Evolutionary conservation across 768 basidiomycete species (phyloP).

Genomic region (Crassisporium funariophilum): DNA sequence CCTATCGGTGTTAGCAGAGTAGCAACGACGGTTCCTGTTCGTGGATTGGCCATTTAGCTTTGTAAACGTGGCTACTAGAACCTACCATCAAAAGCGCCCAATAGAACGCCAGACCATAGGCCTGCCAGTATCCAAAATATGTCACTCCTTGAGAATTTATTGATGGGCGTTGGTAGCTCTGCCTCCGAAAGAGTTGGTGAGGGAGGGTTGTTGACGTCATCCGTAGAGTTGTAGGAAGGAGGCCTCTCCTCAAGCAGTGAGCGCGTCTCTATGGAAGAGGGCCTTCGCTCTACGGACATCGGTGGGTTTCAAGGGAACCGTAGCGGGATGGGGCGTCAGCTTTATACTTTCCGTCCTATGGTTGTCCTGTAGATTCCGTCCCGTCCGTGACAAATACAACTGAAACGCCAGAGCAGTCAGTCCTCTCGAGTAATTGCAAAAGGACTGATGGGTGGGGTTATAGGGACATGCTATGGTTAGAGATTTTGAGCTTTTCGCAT

Average conservation of each 20-base stretch:
- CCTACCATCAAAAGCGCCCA: conserved; percentile 84
- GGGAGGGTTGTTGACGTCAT: conserved; percentile 38
- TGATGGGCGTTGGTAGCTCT: conserved; percentile 33
- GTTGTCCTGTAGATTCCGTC: conserved; percentile 25
- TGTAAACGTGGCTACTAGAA: conserved; percentile 10
- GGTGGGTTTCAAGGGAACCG: conserved; percentile 30
- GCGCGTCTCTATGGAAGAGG: conserved; percentile 52
- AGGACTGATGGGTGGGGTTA: conserved; percentile 22
- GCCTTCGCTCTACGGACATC: conserved; percentile 48
- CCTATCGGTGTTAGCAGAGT: conserved; percentile 85
- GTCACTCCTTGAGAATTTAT: conserved; percentile 54
- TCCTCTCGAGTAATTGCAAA: conserved; percentile 13
- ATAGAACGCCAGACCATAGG: conserved; percentile 81
- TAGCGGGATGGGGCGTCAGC: conserved; percentile 21
- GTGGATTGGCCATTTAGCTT: conserved; percentile 9
- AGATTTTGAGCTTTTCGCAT: conserved; percentile 41
- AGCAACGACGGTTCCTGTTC: conserved; percentile 79
- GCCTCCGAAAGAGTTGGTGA: conserved; percentile 30
- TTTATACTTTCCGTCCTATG: conserved; percentile 24
- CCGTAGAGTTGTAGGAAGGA: conserved; percentile 48
- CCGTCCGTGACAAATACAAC: conserved; percentile 40
- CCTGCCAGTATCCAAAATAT: conserved; percentile 73
- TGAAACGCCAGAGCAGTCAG: conserved; percentile 20
- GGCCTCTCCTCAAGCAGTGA: conserved; percentile 57
- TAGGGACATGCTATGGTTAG: conserved; percentile 38